Percentiles rank a stretch among this genome's conserved stretches.
These are phyloP conservation scores for Jatropha multifida DNA, from an alignment of 441 rosid species.

Conservation along the genomic window DNA sequence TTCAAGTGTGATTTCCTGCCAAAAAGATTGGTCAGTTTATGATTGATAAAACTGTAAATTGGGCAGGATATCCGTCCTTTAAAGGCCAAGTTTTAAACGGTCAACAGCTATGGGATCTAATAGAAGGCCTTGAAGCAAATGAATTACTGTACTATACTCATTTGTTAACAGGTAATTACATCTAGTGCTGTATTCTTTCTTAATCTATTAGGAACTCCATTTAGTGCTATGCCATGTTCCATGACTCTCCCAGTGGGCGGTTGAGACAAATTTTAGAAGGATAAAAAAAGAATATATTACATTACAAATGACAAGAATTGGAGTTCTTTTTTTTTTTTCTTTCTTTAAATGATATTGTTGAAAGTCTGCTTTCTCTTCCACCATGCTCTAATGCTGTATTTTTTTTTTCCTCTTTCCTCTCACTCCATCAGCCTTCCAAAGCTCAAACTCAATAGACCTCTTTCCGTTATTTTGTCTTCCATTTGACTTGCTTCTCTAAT, in stretches of 20 bases:
- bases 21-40: constrained; percentile 9
- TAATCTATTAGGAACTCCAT: not conserved
- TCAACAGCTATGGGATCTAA: constrained; percentile 76
- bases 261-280: not conserved
- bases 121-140: constrained; percentile 94
- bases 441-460: too few relatives aligned
- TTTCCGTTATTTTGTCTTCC: too few relatives aligned
- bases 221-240: not conserved
- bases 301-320: not conserved
- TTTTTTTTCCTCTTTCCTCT: too few relatives aligned
- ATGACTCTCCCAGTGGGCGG: not conserved
- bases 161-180: constrained; percentile 74
- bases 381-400: too few relatives aligned
- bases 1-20: constrained; percentile 30
- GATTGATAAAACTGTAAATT: constrained; percentile 20
- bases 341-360: too few relatives aligned
- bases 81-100: constrained; percentile 98
- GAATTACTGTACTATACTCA: constrained; percentile 84
- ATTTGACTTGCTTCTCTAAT: too few relatives aligned
- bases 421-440: too few relatives aligned
- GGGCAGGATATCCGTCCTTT: constrained; percentile 88
- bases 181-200: constrained; percentile 3
- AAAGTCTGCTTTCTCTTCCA: too few relatives aligned
- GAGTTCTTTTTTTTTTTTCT: not conserved
- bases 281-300: not conserved